These are phyloP conservation scores for Tuber microsphaerosporum DNA, from an alignment of 495 filamentous ascomycete species.

Conservation along the genomic window DNA sequence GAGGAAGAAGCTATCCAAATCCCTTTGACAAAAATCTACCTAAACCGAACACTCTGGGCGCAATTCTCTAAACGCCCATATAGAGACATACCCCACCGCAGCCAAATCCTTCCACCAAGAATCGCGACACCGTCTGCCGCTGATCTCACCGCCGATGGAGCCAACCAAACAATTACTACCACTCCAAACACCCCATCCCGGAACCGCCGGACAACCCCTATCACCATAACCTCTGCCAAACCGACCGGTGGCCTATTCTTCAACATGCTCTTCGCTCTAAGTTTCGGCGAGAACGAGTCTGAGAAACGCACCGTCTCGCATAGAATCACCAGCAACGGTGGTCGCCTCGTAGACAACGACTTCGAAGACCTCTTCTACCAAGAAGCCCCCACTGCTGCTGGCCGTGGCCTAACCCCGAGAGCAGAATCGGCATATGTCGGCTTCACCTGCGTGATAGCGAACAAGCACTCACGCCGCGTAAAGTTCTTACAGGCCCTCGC, in stretches of 20 bases:
- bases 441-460: conserved; percentile 78
- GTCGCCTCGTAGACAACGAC: conserved; percentile 61
- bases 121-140: neutral
- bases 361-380: conserved; percentile 77
- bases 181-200: conserved; percentile 20
- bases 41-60: conserved; percentile 37
- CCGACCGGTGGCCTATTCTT: conserved; percentile 24
- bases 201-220: conserved; percentile 10
- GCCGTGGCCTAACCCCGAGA: conserved; percentile 47
- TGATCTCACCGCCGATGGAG: neutral
- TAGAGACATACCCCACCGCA: neutral
- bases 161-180: conserved; percentile 8
- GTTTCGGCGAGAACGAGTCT: conserved; percentile 32
- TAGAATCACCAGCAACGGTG: conserved; percentile 51
- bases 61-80: conserved; percentile 26
- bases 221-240: neutral
- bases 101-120: neutral
- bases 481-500: conserved; percentile 97
- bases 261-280: conserved; percentile 37
- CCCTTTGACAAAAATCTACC: conserved; percentile 35
- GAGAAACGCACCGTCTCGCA: conserved; percentile 10
- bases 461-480: conserved; percentile 75
- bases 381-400: conserved; percentile 5
- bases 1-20: conserved; percentile 20
- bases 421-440: conserved; percentile 52